A percentile compares a stretch with the other conserved stretches of the same genome.
Evolutionary conservation across 225 moss, liverwort and hornwort genomes (phyloP).

Genomic region (Takakia lepidozioides): DNA sequence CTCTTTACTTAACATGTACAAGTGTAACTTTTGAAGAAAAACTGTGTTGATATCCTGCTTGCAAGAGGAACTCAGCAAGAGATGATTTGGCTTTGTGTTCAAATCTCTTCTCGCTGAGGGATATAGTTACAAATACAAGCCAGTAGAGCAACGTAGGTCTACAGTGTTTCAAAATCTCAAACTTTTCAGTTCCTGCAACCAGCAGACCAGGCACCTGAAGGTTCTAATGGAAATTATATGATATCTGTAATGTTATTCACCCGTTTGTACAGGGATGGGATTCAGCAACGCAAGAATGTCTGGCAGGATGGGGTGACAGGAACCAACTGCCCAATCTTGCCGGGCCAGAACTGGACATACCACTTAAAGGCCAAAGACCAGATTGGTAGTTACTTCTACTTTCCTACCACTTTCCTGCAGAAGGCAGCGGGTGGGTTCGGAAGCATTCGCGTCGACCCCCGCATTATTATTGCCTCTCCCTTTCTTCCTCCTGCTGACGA

Average conservation of each 20-base stretch:
- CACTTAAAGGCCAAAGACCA: conserved; percentile 42
- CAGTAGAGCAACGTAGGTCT: no score
- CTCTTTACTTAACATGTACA: no score
- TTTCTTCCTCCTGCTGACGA: conserved; percentile 40
- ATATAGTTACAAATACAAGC: neutral
- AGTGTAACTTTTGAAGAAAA: no score
- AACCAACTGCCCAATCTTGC: conserved; percentile 46
- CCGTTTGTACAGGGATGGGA: conserved; percentile 30
- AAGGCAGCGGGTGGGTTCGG: conserved; percentile 53
- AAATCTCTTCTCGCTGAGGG: neutral
- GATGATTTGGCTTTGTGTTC: no score
- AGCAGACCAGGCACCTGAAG: no score
- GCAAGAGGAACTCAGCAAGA: no score
- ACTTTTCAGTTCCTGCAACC: no score
- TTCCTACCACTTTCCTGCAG: conserved; percentile 38
- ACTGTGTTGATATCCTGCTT: no score
- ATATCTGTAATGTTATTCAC: neutral
- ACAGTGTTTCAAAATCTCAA: no score
- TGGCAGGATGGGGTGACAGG: conserved; percentile 59
- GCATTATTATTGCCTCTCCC: conserved; percentile 17
- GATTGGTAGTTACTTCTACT: conserved; percentile 43
- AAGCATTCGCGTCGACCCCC: conserved; percentile 31
- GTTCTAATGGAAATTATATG: neutral
- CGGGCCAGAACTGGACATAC: conserved; percentile 39
- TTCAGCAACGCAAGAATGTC: conserved; percentile 35